phyloP scores from a whole-genome alignment of 2,329 filamentous ascomycete species.

The Fusarium sp. region DNA sequence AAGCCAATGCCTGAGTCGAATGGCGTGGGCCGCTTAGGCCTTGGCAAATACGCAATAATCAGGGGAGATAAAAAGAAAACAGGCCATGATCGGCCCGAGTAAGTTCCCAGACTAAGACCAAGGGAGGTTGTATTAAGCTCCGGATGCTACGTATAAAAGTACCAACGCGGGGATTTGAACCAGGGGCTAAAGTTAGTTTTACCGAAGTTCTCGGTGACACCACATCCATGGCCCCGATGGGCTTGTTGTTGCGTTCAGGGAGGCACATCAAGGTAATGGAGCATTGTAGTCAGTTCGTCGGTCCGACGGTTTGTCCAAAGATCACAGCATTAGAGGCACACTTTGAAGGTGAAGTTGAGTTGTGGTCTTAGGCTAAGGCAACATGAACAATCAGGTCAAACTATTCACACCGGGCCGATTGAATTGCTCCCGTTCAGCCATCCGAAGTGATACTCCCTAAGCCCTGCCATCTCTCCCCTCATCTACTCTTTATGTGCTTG shows the following conservation, averaged over 20 bases:
- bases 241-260: not conserved
- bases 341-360: not conserved
- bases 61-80: not conserved
- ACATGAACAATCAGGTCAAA: not conserved
- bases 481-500: not conserved
- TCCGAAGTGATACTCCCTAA: not conserved
- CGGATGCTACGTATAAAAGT: not conserved
- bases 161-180: not conserved
- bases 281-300: not conserved
- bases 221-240: not conserved
- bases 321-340: not conserved
- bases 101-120: not conserved
- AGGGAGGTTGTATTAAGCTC: not conserved
- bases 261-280: not conserved
- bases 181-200: not conserved
- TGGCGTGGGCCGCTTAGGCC: not conserved
- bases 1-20: not conserved
- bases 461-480: not conserved
- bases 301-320: not conserved
- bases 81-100: not conserved
- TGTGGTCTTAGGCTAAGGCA: not conserved
- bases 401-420: not conserved
- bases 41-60: not conserved
- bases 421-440: not conserved
- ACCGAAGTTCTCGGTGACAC: not conserved